Evolutionary conservation across 495 filamentous ascomycete genomes (phyloP).

Genomic region (Chaetomium fimeti): DNA sequence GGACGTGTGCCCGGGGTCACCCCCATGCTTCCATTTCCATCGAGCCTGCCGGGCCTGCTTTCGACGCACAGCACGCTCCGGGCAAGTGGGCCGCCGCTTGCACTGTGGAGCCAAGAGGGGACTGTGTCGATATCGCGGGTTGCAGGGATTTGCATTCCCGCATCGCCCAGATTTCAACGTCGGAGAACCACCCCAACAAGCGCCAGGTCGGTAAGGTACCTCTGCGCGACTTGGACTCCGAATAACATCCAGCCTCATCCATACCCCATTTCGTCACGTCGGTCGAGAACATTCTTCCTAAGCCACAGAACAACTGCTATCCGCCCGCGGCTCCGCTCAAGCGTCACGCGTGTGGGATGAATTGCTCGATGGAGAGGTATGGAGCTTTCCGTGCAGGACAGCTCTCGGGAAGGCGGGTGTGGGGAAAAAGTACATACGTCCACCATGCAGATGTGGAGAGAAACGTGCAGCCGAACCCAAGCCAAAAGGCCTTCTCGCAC

Average conservation of each 20-base stretch:
- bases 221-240: conserved; percentile 24
- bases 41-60: conserved; percentile 1
- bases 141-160: conserved; percentile 36
- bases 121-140: conserved; percentile 27
- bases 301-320: neutral
- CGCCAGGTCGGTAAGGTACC: conserved; percentile 31
- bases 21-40: conserved; percentile 15
- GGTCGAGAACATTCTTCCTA: neutral
- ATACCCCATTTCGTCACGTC: conserved; percentile 10
- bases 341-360: neutral
- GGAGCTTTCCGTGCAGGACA: conserved; percentile 6
- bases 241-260: conserved; percentile 30
- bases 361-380: neutral
- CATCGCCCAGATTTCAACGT: conserved; percentile 35
- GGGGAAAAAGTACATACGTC: neutral
- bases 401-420: conserved; percentile 1
- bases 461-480: conserved; percentile 1
- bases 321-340: neutral
- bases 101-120: conserved; percentile 25
- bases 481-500: neutral
- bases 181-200: conserved; percentile 31
- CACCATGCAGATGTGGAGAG: conserved; percentile 2
- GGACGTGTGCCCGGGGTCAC: conserved; percentile 8
- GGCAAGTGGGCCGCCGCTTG: conserved; percentile 20
- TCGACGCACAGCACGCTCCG: conserved; percentile 17